Evolutionary conservation across 768 basidiomycete genomes (phyloP).

Genomic region (Pulveroboletus sp.): DNA sequence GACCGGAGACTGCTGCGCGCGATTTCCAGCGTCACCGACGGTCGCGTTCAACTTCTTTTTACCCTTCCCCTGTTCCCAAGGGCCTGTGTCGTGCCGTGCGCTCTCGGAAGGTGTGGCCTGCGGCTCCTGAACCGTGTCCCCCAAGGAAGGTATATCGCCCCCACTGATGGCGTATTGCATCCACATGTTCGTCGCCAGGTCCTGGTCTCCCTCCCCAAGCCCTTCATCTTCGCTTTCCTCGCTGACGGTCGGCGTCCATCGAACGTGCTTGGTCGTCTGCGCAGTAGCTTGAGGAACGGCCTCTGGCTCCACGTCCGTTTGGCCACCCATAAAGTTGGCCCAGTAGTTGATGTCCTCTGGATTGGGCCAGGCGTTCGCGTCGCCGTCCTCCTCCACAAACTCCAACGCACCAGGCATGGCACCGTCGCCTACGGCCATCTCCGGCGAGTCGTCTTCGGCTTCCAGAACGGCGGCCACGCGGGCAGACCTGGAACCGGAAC

Average conservation of each 20-base stretch:
- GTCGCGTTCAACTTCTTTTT: slow-evolving; percentile 18
- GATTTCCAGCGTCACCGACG: slow-evolving; percentile 17
- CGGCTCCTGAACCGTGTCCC: slow-evolving; percentile 1
- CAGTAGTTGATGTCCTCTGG: slow-evolving; percentile 26
- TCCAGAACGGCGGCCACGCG: slow-evolving; percentile 15
- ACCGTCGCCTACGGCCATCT: not conserved
- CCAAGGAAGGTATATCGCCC: slow-evolving; percentile 15
- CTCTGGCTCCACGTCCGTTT: slow-evolving; percentile 7
- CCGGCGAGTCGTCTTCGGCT: slow-evolving; percentile 9
- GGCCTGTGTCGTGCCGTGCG: slow-evolving; percentile 3
- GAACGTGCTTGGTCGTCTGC: slow-evolving; percentile 16
- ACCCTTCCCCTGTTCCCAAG: slow-evolving; percentile 24
- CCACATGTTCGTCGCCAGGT: slow-evolving; percentile 23
- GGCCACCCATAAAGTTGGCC: slow-evolving; percentile 24
- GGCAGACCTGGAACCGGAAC: slow-evolving; percentile 7
- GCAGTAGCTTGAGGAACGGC: slow-evolving; percentile 1
- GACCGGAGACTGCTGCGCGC: slow-evolving; percentile 21
- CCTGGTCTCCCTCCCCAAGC: slow-evolving; percentile 12
- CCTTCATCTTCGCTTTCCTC: slow-evolving; percentile 25
- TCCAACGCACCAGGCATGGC: slow-evolving; percentile 7
- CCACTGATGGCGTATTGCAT: slow-evolving; percentile 30
- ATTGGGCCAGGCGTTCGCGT: slow-evolving; percentile 21
- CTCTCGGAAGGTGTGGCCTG: slow-evolving; percentile 1
- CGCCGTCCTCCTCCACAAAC: slow-evolving; percentile 15
- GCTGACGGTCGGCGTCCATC: slow-evolving; percentile 22